These are phyloP conservation scores for Dictyostelium brefeldianum DNA, from an alignment of 78 protist genomes.

Conservation along the genomic window DNA sequence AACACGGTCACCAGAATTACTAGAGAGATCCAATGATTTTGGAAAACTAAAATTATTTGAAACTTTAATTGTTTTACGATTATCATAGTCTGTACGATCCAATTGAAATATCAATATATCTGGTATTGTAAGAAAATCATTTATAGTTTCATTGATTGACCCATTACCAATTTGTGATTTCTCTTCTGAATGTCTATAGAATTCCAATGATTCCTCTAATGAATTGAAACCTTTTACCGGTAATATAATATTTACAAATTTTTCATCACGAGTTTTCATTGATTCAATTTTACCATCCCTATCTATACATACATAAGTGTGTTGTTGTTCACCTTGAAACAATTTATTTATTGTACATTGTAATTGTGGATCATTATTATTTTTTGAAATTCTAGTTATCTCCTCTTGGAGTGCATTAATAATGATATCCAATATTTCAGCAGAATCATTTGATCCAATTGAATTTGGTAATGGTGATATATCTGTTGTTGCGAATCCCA, in stretches of 20 bases:
- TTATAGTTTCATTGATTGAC: constrained; percentile 14
- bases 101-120: constrained; percentile 49
- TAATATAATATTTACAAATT: constrained; percentile 46
- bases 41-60: constrained; percentile 52
- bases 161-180: background rate
- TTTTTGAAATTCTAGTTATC: constrained; percentile 46
- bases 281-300: background rate
- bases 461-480: constrained; percentile 41
- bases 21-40: constrained; percentile 11
- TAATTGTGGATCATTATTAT: background rate
- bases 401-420: constrained; percentile 18
- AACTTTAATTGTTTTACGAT: constrained; percentile 36
- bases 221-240: constrained; percentile 56
- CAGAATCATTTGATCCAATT: constrained; percentile 70
- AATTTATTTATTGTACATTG: constrained; percentile 2
- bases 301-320: constrained; percentile 19
- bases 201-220: constrained; percentile 29
- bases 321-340: constrained; percentile 55
- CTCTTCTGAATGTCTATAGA: constrained; percentile 31
- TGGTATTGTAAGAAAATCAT: constrained; percentile 23
- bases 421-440: constrained; percentile 49
- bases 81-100: constrained; percentile 58
- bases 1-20: background rate
- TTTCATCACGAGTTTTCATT: constrained; percentile 26
- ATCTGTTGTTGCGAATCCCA: constrained; percentile 63